Percentiles rank a stretch among this genome's conserved stretches.
These are phyloP conservation scores for Neofusicoccum umdonicola DNA, from an alignment of 2,329 filamentous ascomycete genomes.

Conservation along the genomic window DNA sequence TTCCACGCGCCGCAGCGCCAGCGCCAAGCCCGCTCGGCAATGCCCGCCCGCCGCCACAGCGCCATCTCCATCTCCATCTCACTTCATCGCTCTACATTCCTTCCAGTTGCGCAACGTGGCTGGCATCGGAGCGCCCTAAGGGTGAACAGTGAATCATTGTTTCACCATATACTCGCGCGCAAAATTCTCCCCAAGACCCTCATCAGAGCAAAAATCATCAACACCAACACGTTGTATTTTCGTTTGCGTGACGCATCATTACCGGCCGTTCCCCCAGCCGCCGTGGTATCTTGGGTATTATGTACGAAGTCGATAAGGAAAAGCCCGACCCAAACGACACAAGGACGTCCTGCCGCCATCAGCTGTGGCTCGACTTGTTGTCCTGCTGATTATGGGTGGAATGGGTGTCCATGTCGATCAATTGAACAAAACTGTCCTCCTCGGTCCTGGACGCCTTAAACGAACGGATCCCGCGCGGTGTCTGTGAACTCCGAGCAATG, in stretches of 20 bases:
- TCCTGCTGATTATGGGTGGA: neutral
- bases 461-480: neutral
- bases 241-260: too few relatives aligned
- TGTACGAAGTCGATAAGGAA: neutral
- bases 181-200: too few relatives aligned
- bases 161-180: too few relatives aligned
- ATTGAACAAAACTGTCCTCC: neutral
- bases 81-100: neutral
- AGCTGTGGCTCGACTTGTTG: neutral
- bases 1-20: neutral
- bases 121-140: too few relatives aligned
- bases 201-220: too few relatives aligned
- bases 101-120: too few relatives aligned
- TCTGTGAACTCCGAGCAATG: neutral
- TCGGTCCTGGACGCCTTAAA: neutral
- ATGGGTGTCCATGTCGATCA: neutral
- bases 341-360: neutral
- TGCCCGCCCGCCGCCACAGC: neutral
- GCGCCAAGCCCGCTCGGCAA: neutral
- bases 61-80: slow-evolving; percentile 34
- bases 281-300: neutral
- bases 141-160: too few relatives aligned
- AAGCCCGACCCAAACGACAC: neutral
- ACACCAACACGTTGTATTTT: too few relatives aligned
- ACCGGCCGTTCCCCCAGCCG: too few relatives aligned